Conservation (phyloP, 306 rosid species). For the Dalbergia cochinchinensis region DNA sequence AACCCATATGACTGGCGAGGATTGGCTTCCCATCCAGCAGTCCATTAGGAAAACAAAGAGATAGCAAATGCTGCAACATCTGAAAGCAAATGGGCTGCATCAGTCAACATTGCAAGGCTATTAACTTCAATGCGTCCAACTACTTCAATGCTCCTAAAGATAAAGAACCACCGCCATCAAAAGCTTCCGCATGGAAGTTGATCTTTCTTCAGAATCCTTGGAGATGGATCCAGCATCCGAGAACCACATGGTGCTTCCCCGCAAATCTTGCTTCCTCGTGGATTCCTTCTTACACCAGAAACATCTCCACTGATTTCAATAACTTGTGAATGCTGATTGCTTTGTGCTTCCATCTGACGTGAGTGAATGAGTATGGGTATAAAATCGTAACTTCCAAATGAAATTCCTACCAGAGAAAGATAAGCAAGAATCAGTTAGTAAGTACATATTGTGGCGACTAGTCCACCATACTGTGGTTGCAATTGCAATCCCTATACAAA, state of each 20-base stretch:
- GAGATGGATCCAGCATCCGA: slow-evolving; percentile 62
- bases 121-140: slow-evolving; percentile 80
- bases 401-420: neutral
- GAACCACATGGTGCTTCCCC: slow-evolving; percentile 79
- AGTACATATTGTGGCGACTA: neutral
- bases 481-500: too few relatives aligned
- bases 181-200: slow-evolving; percentile 73
- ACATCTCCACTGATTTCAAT: slow-evolving; percentile 61
- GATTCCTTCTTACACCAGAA: slow-evolving; percentile 36
- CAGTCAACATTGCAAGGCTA: slow-evolving; percentile 80
- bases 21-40: slow-evolving; percentile 83
- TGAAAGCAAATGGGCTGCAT: slow-evolving; percentile 85
- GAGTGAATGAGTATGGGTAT: neutral
- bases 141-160: slow-evolving; percentile 76
- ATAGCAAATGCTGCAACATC: slow-evolving; percentile 89
- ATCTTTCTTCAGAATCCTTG: slow-evolving; percentile 72
- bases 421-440: too few relatives aligned
- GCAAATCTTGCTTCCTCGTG: slow-evolving; percentile 65
- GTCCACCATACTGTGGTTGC: neutral
- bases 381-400: neutral
- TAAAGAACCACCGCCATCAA: slow-evolving; percentile 64
- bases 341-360: slow-evolving; percentile 64
- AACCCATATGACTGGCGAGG: slow-evolving; percentile 88
- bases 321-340: slow-evolving; percentile 53
- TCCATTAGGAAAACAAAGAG: slow-evolving; percentile 81